These are phyloP conservation scores for Xylaria multiplex DNA, from an alignment of 2,329 filamentous ascomycete genomes.

Conservation along the genomic window DNA sequence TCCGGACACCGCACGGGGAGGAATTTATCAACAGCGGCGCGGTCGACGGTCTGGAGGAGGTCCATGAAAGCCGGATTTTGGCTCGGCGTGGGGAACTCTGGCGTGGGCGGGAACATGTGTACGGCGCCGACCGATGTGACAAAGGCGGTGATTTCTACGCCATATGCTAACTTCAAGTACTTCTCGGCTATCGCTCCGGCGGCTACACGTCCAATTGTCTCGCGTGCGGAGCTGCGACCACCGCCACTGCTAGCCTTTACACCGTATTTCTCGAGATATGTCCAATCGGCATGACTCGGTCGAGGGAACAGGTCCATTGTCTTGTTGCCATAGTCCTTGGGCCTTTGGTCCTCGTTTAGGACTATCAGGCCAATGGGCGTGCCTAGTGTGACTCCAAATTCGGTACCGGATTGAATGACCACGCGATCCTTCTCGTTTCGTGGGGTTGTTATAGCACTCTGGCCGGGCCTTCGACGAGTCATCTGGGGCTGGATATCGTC, in stretches of 20 bases:
- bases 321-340: constrained; percentile 87
- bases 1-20: constrained; percentile 91
- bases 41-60: constrained; percentile 76
- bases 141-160: constrained; percentile 27
- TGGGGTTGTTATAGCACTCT: constrained; percentile 89
- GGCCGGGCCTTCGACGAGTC: constrained; percentile 87
- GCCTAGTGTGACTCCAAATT: constrained; percentile 88
- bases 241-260: constrained; percentile 91
- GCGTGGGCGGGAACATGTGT: constrained; percentile 30
- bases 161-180: constrained; percentile 29
- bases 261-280: constrained; percentile 96
- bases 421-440: constrained; percentile 92
- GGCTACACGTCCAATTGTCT: constrained; percentile 32
- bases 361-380: constrained; percentile 91
- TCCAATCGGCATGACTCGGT: constrained; percentile 95
- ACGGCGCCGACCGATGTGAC: constrained; percentile 26
- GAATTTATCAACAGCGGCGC: constrained; percentile 83
- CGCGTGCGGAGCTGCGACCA: constrained; percentile 50
- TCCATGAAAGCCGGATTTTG: constrained; percentile 76
- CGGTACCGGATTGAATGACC: constrained; percentile 91
- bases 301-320: constrained; percentile 94
- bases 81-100: constrained; percentile 37
- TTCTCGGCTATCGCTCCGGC: constrained; percentile 29
- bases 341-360: constrained; percentile 90
- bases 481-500: constrained; percentile 93